These are phyloP conservation scores for Cyclospora cayetanensis DNA, from an alignment of 169 alveolate species.

Conservation along the genomic window DNA sequence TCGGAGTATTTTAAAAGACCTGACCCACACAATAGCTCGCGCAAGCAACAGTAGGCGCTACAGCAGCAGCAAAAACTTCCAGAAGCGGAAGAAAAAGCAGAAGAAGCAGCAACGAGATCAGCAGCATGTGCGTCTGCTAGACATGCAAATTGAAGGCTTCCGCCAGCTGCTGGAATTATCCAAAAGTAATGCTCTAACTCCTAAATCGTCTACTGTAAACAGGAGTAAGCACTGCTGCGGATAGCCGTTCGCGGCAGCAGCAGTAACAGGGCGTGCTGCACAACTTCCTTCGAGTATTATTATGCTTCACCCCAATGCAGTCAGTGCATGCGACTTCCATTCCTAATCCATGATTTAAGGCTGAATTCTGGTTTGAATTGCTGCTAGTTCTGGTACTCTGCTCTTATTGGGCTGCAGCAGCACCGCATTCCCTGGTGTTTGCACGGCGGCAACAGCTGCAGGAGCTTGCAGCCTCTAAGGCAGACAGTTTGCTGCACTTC, in stretches of 20 bases:
- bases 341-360: neutral
- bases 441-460: slow-evolving; percentile 41
- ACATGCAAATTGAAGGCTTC: slow-evolving; percentile 25
- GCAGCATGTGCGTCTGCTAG: neutral
- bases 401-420: slow-evolving; percentile 23
- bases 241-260: neutral
- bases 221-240: no score
- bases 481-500: slow-evolving; percentile 11
- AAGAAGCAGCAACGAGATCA: neutral
- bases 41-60: neutral
- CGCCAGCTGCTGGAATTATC: slow-evolving; percentile 29
- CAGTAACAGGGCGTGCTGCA: neutral
- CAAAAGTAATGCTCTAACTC: neutral
- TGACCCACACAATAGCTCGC: no score
- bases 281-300: neutral
- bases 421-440: slow-evolving; percentile 36
- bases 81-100: neutral
- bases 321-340: no score
- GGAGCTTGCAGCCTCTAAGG: slow-evolving; percentile 24
- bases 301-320: neutral
- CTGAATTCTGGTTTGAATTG: neutral
- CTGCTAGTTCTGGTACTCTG: neutral
- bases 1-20: no score
- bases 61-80: neutral
- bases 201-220: neutral